Evolutionary conservation across 305 asterid species (phyloP), one percentile per base, ranked within the genome.

Genomic region (Plantago lanceolata): DNA sequence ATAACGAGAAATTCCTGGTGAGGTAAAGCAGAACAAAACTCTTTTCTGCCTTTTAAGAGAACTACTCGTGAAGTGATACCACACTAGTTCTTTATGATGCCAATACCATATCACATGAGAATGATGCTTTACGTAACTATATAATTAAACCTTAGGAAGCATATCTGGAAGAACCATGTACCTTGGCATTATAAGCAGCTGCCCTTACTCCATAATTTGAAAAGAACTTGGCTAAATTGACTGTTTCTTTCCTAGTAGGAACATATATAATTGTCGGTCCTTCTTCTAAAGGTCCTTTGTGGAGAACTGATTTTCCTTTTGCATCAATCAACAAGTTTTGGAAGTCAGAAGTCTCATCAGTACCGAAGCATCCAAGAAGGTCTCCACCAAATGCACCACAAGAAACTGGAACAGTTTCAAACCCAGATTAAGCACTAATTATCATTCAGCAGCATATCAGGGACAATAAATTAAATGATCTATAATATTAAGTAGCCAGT

Each of bases 181-280:
- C 96, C 96, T 81, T 81, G 51, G 89, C 94, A 77, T 87, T 83
- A 76, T 87, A 87, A 68, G 93, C 90, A 63, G 94, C 93, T 72
- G 93, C 85, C 71, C 73, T 85, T 48, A 87, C 82, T 56, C 93
- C 96, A 69, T 37, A 75, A 53, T 66, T 71, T 68, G 70, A 69
- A 47, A 87, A 85, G 82, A 85, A 85, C 73, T 83, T 80, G 16
- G 96, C 68, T 71, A 87, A 56, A 64, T 76, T 64, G 76, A 83
- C 49, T 59, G 93, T 87, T 81, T 87, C 84, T 75, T 85, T 85
- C 78, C 96, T 81, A 43, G 87, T 87, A 54, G 88, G 96, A 44
- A 79, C 84, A 73, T 85, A 85, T 67, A 87, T 77, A 49, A 87
- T 81, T 47, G 93, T 85, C 66, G 85, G 78, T 59, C 96, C 96